Evolutionary conservation across 176 grass and related monocot species (phyloP).

Genomic region (Rhynchospora pubera): DNA sequence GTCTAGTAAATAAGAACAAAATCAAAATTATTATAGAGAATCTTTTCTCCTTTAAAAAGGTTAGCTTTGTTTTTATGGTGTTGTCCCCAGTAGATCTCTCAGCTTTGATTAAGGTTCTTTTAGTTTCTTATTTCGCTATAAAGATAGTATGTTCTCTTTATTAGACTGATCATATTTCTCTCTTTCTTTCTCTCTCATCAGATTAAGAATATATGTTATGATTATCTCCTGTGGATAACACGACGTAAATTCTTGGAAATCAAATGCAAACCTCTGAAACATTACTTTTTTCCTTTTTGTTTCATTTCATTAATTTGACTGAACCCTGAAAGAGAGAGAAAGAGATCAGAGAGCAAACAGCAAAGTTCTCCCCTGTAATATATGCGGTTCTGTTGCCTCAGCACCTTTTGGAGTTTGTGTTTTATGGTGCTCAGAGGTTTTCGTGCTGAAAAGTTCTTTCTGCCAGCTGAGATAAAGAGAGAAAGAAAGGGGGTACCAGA

Average conservation of each 20-base stretch:
- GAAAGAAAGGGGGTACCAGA: neutral
- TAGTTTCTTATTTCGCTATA: neutral
- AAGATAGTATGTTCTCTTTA: neutral
- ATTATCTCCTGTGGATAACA: neutral
- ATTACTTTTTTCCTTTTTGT: neutral
- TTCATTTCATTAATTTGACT: no score
- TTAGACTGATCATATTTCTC: neutral
- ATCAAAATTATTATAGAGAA: constrained; percentile 1
- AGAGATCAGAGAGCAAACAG: neutral
- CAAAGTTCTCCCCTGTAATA: constrained; percentile 15
- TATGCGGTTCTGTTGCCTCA: neutral
- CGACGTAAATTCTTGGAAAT: neutral
- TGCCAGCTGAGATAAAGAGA: neutral
- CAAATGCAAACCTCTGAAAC: constrained; percentile 10
- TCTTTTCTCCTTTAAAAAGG: constrained; percentile 13
- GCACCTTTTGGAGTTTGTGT: constrained; percentile 23
- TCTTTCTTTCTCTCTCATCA: neutral
- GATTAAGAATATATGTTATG: neutral
- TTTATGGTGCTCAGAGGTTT: constrained; percentile 26
- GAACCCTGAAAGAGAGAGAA: neutral
- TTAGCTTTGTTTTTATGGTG: constrained; percentile 14
- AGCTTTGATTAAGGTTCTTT: neutral
- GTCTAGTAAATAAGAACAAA: neutral
- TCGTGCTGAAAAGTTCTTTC: constrained; percentile 26
- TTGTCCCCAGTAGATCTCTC: constrained; percentile 7